Percentiles rank a stretch among this genome's conserved stretches.
Conservation (phyloP, 2,329 filamentous ascomycete species). For the Tetracladium maxilliforme region DNA sequence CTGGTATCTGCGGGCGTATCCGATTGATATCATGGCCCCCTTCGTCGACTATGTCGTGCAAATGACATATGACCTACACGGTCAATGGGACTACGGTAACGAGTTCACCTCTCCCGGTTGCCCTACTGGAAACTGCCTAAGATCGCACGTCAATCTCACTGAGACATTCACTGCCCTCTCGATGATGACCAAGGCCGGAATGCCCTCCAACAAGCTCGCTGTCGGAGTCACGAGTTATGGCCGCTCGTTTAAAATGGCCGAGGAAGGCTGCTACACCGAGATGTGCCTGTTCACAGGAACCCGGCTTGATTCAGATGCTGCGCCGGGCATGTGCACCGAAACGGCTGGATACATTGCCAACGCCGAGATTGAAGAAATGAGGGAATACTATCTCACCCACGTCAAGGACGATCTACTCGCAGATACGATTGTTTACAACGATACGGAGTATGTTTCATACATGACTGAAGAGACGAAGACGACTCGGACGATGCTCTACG, state of each 20-base stretch:
- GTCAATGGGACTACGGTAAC: slow-evolving; percentile 23
- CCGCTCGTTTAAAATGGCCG: slow-evolving; percentile 17
- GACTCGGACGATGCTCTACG: slow-evolving; percentile 7
- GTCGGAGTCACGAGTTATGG: slow-evolving; percentile 19
- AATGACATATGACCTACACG: slow-evolving; percentile 17
- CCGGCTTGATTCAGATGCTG: slow-evolving; percentile 9
- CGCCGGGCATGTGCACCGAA: slow-evolving; percentile 14
- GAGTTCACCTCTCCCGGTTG: slow-evolving; percentile 13
- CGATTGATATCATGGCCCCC: slow-evolving; percentile 4
- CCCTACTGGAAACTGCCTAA: slow-evolving; percentile 12
- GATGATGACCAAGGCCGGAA: slow-evolving; percentile 21
- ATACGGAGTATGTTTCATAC: slow-evolving; percentile 14
- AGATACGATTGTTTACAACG: slow-evolving; percentile 9
- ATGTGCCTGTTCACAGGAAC: slow-evolving; percentile 11
- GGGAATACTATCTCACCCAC: slow-evolving; percentile 6
- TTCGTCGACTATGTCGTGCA: slow-evolving; percentile 10
- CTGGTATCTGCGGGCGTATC: slow-evolving; percentile 14
- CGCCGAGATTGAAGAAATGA: slow-evolving; percentile 16
- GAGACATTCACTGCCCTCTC: slow-evolving; percentile 16
- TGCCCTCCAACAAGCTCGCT: slow-evolving; percentile 13
- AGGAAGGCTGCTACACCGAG: slow-evolving; percentile 10
- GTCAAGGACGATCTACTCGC: slow-evolving; percentile 4
- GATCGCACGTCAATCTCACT: slow-evolving; percentile 20
- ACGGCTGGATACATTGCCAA: slow-evolving; percentile 18
- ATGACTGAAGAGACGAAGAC: slow-evolving; percentile 10